Evolutionary conservation across 768 basidiomycete species (phyloP), one percentile per base, ranked within the genome.

Genomic region (Stropharia rugosoannulata): DNA sequence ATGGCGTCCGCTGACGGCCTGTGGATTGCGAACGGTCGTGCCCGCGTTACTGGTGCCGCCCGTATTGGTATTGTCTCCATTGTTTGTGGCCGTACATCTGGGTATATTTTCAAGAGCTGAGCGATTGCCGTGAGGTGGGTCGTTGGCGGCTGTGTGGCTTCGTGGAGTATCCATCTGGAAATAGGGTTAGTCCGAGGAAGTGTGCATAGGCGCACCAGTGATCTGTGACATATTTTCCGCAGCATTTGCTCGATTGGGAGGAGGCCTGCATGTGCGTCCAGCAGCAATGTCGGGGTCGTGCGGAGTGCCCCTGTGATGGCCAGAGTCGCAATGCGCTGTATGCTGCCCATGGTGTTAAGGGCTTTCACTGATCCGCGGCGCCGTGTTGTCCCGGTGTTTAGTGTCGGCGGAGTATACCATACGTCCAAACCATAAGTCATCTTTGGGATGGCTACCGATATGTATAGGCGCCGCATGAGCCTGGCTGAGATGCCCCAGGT

Each of bases 231-330:
- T 7, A 50, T 37, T n/a, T 50, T 37, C 27, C 7, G n/a, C n/a
- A n/a, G n/a, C n/a, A n/a, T n/a, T n/a, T n/a, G n/a, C n/a, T n/a
- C n/a, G n/a, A n/a, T n/a, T 50, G 32, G 49, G 25, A 18, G 49
- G 18, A 35, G 25, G 32, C 32, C 35, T 13, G 49, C 29, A 61
- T 50, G 61, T 5, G 52, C 13, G n/a, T 66, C 61, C 1, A 65
- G 55, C 4, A 54, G 10, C 42, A 62, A 59, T 4, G 45, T 63
- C 1, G 62, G 56, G 1, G 66, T 53, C 4, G 65, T 52, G 1
- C 50, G 11, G n/a, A 64, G 46, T 12, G 55, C 60, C 13, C 65
- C 62, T 2, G 43, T 58, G 22, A 62, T 62, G 5, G 40, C 46
- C 11, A 65, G 16, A 2, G 55, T 32, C 0, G 43, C 43, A 9